These are phyloP conservation scores for Termitomyces sp. DNA, from an alignment of 768 basidiomycete genomes.

Conservation along the genomic window DNA sequence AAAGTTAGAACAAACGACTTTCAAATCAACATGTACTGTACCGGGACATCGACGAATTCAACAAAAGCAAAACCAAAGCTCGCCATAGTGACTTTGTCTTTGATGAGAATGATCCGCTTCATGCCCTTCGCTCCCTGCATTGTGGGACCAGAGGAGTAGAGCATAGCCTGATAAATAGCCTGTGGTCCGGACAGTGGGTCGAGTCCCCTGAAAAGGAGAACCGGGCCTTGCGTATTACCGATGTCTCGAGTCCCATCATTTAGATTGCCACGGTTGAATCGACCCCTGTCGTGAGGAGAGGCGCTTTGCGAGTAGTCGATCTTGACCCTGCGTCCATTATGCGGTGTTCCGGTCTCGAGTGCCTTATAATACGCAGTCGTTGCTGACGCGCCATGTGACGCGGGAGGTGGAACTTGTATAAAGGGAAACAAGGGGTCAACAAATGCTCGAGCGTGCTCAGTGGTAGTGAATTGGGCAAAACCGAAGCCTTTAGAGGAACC, in stretches of 20 bases:
- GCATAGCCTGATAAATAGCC: conserved; percentile 82
- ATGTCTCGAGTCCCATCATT: conserved; percentile 98
- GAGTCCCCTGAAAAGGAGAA: conserved; percentile 87
- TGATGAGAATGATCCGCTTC: conserved; percentile 83
- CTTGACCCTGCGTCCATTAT: conserved; percentile 84
- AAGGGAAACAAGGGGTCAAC: conserved; percentile 90
- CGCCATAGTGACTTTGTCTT: conserved; percentile 82
- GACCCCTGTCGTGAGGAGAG: conserved; percentile 63
- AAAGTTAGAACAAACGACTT: conserved; percentile 9
- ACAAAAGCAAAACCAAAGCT: conserved; percentile 96
- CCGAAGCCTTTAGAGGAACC: conserved; percentile 95
- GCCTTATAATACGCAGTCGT: conserved; percentile 71
- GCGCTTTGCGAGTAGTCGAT: conserved; percentile 94
- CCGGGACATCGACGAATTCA: conserved; percentile 84
- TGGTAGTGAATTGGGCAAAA: conserved; percentile 88
- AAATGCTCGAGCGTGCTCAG: conserved; percentile 87
- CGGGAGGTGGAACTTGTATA: conserved; percentile 88
- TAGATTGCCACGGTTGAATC: conserved; percentile 54
- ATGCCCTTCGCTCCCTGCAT: conserved; percentile 84
- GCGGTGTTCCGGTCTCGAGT: conserved; percentile 64
- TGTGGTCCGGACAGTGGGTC: conserved; percentile 87
- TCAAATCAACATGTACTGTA: conserved; percentile 29
- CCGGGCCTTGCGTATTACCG: conserved; percentile 76
- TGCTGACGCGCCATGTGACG: conserved; percentile 81
- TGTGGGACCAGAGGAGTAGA: conserved; percentile 72